phyloP scores from a whole-genome alignment of 73 alveolate genomes.

The Paramecium bursaria region DNA sequence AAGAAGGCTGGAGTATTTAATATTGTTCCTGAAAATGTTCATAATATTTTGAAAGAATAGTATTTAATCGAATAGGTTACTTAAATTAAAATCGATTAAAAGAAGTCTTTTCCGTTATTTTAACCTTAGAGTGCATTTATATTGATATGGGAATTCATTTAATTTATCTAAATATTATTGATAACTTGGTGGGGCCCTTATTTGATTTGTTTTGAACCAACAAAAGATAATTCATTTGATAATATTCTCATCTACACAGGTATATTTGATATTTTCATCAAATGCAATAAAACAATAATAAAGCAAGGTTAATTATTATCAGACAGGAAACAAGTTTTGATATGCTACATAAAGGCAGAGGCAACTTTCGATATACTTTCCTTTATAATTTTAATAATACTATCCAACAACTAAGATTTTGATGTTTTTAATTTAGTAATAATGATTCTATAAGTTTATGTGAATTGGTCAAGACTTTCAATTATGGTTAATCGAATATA shows the following conservation, averaged over 20 bases:
- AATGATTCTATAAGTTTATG: no score
- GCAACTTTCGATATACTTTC: conserved; percentile 27
- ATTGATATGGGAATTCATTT: conserved; percentile 27
- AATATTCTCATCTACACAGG: conserved; percentile 17
- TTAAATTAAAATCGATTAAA: no score
- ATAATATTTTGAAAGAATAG: no score
- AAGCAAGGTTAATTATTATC: conserved; percentile 15
- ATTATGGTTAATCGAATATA: no score
- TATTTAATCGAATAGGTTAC: no score
- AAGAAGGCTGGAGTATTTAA: no score
- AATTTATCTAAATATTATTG: conserved; percentile 16
- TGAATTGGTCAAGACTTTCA: no score
- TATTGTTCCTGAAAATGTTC: no score
- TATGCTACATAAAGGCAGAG: conserved; percentile 4
- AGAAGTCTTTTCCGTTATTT: background rate
- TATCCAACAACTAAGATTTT: no score
- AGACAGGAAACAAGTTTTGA: background rate
- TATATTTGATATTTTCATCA: conserved; percentile 17
- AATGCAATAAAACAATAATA: conserved; percentile 12
- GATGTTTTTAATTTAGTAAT: no score
- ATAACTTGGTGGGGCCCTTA: conserved; percentile 42
- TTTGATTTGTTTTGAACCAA: conserved; percentile 18
- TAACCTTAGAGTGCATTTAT: conserved; percentile 45
- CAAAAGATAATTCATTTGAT: background rate
- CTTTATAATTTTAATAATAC: background rate